Evolutionary conservation across 768 basidiomycete species (phyloP).

Genomic region (Suillus tomentosus): DNA sequence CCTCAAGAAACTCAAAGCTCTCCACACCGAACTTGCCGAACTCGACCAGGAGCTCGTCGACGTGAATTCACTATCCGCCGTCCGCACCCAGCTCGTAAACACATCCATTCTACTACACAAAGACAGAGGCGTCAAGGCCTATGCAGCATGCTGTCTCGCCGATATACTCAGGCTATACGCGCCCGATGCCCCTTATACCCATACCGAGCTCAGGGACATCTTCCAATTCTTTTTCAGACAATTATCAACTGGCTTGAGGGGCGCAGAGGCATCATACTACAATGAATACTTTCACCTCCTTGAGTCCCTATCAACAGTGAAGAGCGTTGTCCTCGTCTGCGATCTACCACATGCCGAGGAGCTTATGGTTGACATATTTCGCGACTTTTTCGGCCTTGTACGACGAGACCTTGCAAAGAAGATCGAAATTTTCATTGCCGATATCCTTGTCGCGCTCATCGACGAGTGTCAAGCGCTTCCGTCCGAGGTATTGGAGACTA

Average conservation of each 20-base stretch:
- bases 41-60: constrained; percentile 91
- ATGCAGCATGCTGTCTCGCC: constrained; percentile 90
- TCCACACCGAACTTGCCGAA: constrained; percentile 75
- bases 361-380: constrained; percentile 81
- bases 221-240: constrained; percentile 96
- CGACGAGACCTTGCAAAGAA: constrained; percentile 77
- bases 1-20: constrained; percentile 80
- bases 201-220: constrained; percentile 87
- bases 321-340: constrained; percentile 91
- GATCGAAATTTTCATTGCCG: constrained; percentile 82
- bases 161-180: constrained; percentile 93
- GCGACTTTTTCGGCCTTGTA: constrained; percentile 78
- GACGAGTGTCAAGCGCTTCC: constrained; percentile 86
- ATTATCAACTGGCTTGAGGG: constrained; percentile 72
- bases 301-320: constrained; percentile 90
- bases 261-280: constrained; percentile 81
- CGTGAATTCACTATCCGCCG: constrained; percentile 62
- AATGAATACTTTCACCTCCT: constrained; percentile 94
- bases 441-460: constrained; percentile 86
- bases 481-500: constrained; percentile 70
- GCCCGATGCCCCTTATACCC: constrained; percentile 95
- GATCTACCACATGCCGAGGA: constrained; percentile 89
- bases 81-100: constrained; percentile 79
- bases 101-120: constrained; percentile 87
- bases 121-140: constrained; percentile 95